phyloP scores from a whole-genome alignment of 2,329 filamentous ascomycete genomes.

The Neurospora sp. region DNA sequence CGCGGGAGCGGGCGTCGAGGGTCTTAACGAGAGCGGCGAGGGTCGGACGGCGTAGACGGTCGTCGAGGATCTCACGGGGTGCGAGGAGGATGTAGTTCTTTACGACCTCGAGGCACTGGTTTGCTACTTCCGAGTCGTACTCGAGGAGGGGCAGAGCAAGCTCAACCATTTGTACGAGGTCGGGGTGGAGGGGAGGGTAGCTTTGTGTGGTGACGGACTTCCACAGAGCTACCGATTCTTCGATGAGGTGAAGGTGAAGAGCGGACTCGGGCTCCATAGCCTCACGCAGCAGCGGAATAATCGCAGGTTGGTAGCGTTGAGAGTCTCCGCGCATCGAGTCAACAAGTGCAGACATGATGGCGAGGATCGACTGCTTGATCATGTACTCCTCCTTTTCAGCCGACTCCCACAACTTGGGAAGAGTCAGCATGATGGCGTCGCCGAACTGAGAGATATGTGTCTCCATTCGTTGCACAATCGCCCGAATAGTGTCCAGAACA shows the following conservation, averaged over 20 bases:
- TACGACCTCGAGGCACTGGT: constrained; percentile 52
- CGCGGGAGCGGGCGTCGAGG: constrained; percentile 44
- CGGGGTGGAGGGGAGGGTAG: constrained; percentile 48
- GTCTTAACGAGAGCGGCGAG: constrained; percentile 39
- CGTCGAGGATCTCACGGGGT: constrained; percentile 54
- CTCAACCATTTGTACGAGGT: constrained; percentile 55
- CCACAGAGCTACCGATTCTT: constrained; percentile 90
- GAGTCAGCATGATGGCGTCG: constrained; percentile 69
- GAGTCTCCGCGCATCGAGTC: constrained; percentile 74
- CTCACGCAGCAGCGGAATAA: constrained; percentile 73
- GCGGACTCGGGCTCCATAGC: constrained; percentile 70
- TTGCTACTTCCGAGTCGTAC: constrained; percentile 53
- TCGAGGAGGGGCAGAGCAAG: constrained; percentile 57
- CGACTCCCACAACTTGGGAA: constrained; percentile 77
- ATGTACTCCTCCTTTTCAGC: constrained; percentile 75
- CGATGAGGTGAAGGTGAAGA: constrained; percentile 71
- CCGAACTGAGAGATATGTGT: constrained; percentile 58
- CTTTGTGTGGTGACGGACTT: constrained; percentile 61
- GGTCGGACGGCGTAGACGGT: constrained; percentile 41
- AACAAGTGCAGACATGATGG: constrained; percentile 76
- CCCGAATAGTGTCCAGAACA: constrained; percentile 75
- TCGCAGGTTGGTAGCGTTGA: constrained; percentile 65
- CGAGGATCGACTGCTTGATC: constrained; percentile 88
- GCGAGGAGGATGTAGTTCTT: constrained; percentile 64
- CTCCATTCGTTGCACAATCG: constrained; percentile 74